Evolutionary conservation across 1,139 yeast genomes (phyloP), one percentile per base, ranked within the genome.

Genomic region (Debaryomyces fabryi): DNA sequence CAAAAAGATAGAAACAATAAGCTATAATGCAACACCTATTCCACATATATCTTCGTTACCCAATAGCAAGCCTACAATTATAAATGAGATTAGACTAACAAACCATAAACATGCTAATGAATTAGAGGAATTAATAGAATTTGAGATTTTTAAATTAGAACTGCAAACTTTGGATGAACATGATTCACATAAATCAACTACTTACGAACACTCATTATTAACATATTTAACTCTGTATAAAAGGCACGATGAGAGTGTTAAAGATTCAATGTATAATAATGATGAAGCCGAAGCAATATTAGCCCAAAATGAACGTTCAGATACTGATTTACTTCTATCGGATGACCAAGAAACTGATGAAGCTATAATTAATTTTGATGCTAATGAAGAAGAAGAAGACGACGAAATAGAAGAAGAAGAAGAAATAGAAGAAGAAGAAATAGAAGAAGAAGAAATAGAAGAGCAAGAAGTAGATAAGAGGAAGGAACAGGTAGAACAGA

Each of bases 181-280:
- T 3, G 72, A 67, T 44, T 36, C 33, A 8, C 39, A 36, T 29
- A 59, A 57, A 27, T 60, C 65, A 35, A 51, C 53, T 23, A 53
- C 57, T 29, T 54, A 67, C 40, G 70, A 68, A 45, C 64, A 60
- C 48, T 47, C 55, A 6, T 43, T 61, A 15, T 48, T 62, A 24
- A 55, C 60, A 13, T 52, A 47, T 41, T 43, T 58, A 24, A 47
- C 53, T 7, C 55, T 58, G 9, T 49, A 47, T 24, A 39, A 51
- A 21, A 18, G n/a, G 15, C 27, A 48, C 13, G 45, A 40, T n/a
- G 41, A 36, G 2, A 33, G 35, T n/a, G 52, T 50, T 4, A 37
- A 33, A 18, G 37, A 42, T 6, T 45, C 51, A 9, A 49, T 50
- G 47, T 44, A 39, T 37, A 30, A 30, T 23, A 45, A 46, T 8